phyloP scores from a whole-genome alignment of 148 eudicot genomes.

The Diospyros lotus region DNA sequence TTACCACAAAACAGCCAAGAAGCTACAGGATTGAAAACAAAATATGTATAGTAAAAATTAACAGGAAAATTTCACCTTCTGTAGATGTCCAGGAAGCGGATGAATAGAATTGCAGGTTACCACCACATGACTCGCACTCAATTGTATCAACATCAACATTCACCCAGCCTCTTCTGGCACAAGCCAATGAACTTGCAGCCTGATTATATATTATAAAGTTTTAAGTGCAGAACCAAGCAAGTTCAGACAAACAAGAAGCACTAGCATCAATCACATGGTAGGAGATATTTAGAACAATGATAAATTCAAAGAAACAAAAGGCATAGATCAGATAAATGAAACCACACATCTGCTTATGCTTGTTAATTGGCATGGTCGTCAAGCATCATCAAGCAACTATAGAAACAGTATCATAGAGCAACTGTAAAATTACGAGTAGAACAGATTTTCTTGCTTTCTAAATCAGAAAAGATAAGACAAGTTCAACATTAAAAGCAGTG shows the following conservation, averaged over 20 bases:
- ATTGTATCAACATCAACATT: constrained; percentile 73
- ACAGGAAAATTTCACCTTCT: constrained; percentile 43
- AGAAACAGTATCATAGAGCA: not conserved
- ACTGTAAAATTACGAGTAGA: not conserved
- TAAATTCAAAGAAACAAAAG: not conserved
- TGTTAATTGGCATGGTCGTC: not conserved
- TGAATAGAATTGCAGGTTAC: constrained; percentile 43
- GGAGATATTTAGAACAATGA: not conserved
- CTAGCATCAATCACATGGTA: not conserved
- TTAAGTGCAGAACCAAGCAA: constrained; percentile 4
- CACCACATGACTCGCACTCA: constrained; percentile 88
- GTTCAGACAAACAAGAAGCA: constrained; percentile 4
- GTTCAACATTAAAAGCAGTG: not conserved
- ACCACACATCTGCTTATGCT: not conserved
- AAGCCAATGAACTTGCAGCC: constrained; percentile 86
- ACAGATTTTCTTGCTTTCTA: not conserved
- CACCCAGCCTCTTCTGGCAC: constrained; percentile 97
- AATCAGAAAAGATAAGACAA: not conserved
- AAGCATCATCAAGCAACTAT: not conserved
- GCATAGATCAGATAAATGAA: not conserved
- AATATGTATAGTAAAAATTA: too few species aligned
- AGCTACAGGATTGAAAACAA: not conserved
- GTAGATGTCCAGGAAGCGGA: constrained; percentile 46
- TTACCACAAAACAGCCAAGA: not conserved
- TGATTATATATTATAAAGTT: constrained; percentile 20